Conservation (phyloP, 164 flowering plant genomes). For the Euptelea pleiosperma region DNA sequence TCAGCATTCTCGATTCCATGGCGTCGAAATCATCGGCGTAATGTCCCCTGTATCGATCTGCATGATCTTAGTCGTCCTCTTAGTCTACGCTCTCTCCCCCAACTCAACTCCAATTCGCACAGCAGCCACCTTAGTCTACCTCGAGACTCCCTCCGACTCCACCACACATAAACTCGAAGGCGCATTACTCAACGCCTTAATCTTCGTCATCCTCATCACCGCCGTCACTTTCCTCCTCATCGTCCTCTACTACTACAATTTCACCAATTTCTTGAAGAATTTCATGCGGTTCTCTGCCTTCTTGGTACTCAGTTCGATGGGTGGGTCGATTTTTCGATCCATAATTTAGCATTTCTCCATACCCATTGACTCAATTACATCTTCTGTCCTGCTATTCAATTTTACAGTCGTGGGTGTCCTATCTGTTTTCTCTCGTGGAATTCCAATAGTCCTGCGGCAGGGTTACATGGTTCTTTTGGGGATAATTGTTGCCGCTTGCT, state of each 20-base stretch:
- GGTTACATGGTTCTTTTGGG: slow-evolving; percentile 69
- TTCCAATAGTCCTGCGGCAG: slow-evolving; percentile 69
- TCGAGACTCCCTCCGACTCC: slow-evolving; percentile 70
- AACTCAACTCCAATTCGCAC: slow-evolving; percentile 44
- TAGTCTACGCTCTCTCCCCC: slow-evolving; percentile 54
- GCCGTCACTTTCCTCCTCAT: slow-evolving; percentile 71
- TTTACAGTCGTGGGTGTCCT: slow-evolving; percentile 67
- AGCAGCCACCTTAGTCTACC: slow-evolving; percentile 85
- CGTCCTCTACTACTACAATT: slow-evolving; percentile 75
- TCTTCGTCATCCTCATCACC: slow-evolving; percentile 66
- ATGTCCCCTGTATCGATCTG: slow-evolving; percentile 89
- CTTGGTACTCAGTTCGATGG: slow-evolving; percentile 62
- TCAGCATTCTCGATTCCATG: slow-evolving; percentile 64
- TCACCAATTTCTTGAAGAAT: slow-evolving; percentile 68
- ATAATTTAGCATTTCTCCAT: slow-evolving; percentile 57
- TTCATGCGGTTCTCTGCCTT: slow-evolving; percentile 85
- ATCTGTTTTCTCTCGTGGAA: slow-evolving; percentile 54
- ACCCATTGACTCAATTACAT: slow-evolving; percentile 65
- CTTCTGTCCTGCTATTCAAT: slow-evolving; percentile 50
- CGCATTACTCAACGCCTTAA: slow-evolving; percentile 64
- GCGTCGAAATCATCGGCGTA: slow-evolving; percentile 66
- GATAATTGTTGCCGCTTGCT: slow-evolving; percentile 81
- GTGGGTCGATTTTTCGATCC: slow-evolving; percentile 62
- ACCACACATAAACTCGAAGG: slow-evolving; percentile 70
- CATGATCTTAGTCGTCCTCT: slow-evolving; percentile 79